These are phyloP conservation scores for Candida quercuum DNA, from an alignment of 805 yeast species.

Conservation along the genomic window DNA sequence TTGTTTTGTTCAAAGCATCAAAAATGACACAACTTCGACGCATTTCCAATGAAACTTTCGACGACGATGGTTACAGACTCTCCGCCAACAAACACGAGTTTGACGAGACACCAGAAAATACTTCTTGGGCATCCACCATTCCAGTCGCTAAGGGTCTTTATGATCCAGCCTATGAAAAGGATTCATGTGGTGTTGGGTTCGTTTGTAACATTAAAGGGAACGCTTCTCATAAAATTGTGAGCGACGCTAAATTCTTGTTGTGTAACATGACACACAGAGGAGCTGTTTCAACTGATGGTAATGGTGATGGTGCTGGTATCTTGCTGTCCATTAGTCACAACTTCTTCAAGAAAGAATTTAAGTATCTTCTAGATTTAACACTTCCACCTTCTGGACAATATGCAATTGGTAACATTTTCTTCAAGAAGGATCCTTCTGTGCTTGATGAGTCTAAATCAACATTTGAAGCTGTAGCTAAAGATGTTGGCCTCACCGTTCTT, in stretches of 20 bases:
- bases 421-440: slow-evolving; percentile 75
- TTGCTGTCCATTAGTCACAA: slow-evolving; percentile 89
- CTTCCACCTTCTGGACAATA: slow-evolving; percentile 82
- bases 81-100: slow-evolving; percentile 33
- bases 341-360: slow-evolving; percentile 80
- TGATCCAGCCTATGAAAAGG: slow-evolving; percentile 91
- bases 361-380: slow-evolving; percentile 56
- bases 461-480: slow-evolving; percentile 74
- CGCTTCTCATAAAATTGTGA: slow-evolving; percentile 84
- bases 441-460: slow-evolving; percentile 66
- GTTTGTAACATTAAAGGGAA: slow-evolving; percentile 90
- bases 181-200: slow-evolving; percentile 98
- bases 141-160: slow-evolving; percentile 87
- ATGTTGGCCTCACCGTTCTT: slow-evolving; percentile 73
- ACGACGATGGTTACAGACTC: slow-evolving; percentile 10
- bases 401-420: slow-evolving; percentile 92
- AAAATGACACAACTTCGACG: too few relatives aligned
- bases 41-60: too few relatives aligned
- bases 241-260: slow-evolving; percentile 80
- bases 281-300: slow-evolving; percentile 94
- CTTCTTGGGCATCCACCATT: slow-evolving; percentile 87
- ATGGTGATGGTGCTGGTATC: slow-evolving; percentile 99
- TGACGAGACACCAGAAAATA: slow-evolving; percentile 73
- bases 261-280: slow-evolving; percentile 99
- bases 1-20: too few relatives aligned